Evolutionary conservation across 352 stramenopile species (phyloP).

Genomic region (Globisporangium alternatum): DNA sequence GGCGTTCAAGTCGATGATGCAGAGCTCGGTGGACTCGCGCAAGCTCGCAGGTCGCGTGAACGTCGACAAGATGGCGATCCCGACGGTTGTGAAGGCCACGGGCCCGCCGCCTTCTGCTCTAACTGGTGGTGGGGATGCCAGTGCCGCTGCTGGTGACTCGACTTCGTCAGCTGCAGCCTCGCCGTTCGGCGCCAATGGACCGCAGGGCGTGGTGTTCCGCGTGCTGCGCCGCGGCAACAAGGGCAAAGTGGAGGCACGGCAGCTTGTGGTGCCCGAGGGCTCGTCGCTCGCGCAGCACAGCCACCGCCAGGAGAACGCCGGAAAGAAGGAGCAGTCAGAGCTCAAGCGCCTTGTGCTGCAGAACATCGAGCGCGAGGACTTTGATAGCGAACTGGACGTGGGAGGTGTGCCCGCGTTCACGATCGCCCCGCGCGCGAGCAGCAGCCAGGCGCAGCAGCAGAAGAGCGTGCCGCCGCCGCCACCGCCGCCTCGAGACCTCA

Average conservation of each 20-base stretch:
- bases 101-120: conserved; percentile 18
- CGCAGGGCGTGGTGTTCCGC: conserved; percentile 85
- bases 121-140: background rate
- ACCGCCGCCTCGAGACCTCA: conserved; percentile 23
- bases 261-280: conserved; percentile 90
- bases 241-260: conserved; percentile 94
- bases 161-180: conserved; percentile 3
- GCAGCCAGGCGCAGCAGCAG: conserved; percentile 10
- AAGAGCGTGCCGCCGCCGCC: conserved; percentile 9
- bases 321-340: conserved; percentile 86
- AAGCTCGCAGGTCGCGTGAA: conserved; percentile 68
- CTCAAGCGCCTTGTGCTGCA: conserved; percentile 85
- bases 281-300: conserved; percentile 93
- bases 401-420: conserved; percentile 13
- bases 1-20: conserved; percentile 87
- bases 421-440: conserved; percentile 12
- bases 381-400: conserved; percentile 27
- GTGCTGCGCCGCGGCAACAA: conserved; percentile 96
- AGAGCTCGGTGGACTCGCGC: conserved; percentile 50
- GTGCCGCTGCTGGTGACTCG: background rate
- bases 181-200: conserved; percentile 27
- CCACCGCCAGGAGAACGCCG: conserved; percentile 81
- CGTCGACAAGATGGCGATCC: conserved; percentile 88
- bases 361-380: conserved; percentile 84
- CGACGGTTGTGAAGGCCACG: conserved; percentile 70